Conservation (phyloP, 345 rosid genomes). For the Gossypioides kirkii region DNA sequence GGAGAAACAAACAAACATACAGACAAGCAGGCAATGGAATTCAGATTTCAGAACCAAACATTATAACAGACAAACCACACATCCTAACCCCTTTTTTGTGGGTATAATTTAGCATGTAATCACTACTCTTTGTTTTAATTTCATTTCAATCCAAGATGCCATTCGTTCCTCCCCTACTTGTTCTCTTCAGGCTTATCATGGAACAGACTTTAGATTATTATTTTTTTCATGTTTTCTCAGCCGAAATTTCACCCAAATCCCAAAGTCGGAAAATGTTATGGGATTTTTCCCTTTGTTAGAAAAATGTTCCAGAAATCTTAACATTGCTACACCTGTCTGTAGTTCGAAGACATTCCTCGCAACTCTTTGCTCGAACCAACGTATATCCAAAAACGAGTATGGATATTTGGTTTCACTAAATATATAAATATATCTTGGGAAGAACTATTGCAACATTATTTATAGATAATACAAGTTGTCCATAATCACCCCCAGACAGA, state of each 20-base stretch:
- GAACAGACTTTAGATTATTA: neutral
- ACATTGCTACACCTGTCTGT: neutral
- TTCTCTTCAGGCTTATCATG: neutral
- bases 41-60: neutral
- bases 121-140: neutral
- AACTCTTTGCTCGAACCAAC: neutral
- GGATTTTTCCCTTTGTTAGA: neutral
- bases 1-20: too few species aligned
- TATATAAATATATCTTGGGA: constrained; percentile 23
- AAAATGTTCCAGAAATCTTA: neutral
- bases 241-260: neutral
- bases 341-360: neutral
- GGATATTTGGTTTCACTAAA: neutral
- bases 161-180: neutral
- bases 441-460: constrained; percentile 49
- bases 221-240: neutral
- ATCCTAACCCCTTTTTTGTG: neutral
- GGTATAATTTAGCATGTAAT: too few species aligned
- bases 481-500: constrained; percentile 35
- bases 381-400: neutral
- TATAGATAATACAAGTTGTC: constrained; percentile 34
- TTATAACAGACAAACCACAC: neutral
- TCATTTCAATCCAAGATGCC: neutral
- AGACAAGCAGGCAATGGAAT: neutral
- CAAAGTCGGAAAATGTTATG: neutral